phyloP scores from a whole-genome alignment of 1,284 basidiomycete species.

The Coniferiporia sulphurascens region DNA sequence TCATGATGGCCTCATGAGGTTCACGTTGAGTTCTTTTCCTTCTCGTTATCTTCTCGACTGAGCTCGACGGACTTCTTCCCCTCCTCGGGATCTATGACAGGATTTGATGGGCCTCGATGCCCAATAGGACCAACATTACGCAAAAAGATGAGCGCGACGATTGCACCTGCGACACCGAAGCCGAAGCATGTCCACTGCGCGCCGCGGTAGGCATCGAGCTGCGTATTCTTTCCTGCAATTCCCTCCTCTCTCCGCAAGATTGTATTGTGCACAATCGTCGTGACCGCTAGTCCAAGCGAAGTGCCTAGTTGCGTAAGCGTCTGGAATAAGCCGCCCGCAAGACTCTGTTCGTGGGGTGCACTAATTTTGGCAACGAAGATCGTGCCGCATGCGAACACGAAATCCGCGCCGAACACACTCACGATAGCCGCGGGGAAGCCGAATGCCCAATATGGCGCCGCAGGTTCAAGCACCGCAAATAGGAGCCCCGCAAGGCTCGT shows the following conservation, averaged over 20 bases:
- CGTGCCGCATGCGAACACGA: constrained; percentile 71
- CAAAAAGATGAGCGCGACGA: constrained; percentile 49
- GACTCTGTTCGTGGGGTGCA: constrained; percentile 69
- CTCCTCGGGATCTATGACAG: neutral
- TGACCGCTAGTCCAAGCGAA: constrained; percentile 69
- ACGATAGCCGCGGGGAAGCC: constrained; percentile 76
- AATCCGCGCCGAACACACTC: constrained; percentile 74
- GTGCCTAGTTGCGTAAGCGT: constrained; percentile 76
- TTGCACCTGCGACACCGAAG: constrained; percentile 53
- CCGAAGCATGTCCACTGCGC: constrained; percentile 63
- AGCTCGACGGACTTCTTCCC: neutral
- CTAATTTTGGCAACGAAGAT: constrained; percentile 75
- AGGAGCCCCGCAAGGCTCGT: constrained; percentile 64
- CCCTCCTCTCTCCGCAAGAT: constrained; percentile 35
- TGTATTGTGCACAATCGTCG: constrained; percentile 66
- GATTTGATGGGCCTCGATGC: neutral
- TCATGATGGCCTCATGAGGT: neutral
- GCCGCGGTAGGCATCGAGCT: constrained; percentile 49
- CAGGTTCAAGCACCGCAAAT: constrained; percentile 64
- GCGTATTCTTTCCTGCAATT: constrained; percentile 32
- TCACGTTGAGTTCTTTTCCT: neutral
- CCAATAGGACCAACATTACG: constrained; percentile 59
- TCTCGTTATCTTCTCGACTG: neutral
- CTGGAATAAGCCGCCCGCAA: constrained; percentile 74
- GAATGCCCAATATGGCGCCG: constrained; percentile 70